Evolutionary conservation across 2,329 filamentous ascomycete genomes (phyloP), one percentile per base, ranked within the genome.

Genomic region (Daldinia eschscholtzii): DNA sequence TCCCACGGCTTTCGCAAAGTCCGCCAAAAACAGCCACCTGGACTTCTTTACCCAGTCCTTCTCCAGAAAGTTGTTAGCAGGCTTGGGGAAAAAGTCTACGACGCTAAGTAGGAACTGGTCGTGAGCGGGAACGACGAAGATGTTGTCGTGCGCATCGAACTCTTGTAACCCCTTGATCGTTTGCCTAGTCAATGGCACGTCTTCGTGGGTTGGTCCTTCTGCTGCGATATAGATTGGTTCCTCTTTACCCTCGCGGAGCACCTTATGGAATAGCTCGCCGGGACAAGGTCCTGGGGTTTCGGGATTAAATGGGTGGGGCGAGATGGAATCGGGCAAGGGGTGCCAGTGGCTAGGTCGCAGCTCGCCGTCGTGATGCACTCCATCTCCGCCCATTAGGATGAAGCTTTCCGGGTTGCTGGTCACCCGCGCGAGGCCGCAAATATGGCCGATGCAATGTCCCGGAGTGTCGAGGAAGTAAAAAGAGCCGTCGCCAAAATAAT

Each of bases 21-120:
- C 85, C 37, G 77, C 80, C 71, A 88, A 74, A 72, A 88, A 88
- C 60, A 79, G 73, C 82, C 86, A 89, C 37, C 81, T 76, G 1
- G 76, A 76, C 68, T 83, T 82, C 55, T 79, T 72, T n/a, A 77
- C 80, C 82, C 83, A 84, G 0, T 80, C 82, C 70, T 85, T 83
- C 62, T 78, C 69, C 64, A 76, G 74, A 76, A 85, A 87, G 5
- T 78, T 79, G 70, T 87, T 84, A 10, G 82, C 81, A n/a, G 72
- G 78, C 57, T 80, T 78, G 0, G 86, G 86, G 70, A 85, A 88
- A 65, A 87, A 83, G 6, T 85, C 82, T 0, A 84, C 75, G 2
- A 84, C 76, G 26, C 79, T 76, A 37, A 82, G 58, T 30, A 76
- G 39, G 35, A 66, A 57, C 9, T 65, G 60, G 13, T 75, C 71